Evolutionary conservation across 192 early-diverging fungal genomes (phyloP), one percentile per base, ranked within the genome.

Genomic region (Umbelopsis ramanniana): DNA sequence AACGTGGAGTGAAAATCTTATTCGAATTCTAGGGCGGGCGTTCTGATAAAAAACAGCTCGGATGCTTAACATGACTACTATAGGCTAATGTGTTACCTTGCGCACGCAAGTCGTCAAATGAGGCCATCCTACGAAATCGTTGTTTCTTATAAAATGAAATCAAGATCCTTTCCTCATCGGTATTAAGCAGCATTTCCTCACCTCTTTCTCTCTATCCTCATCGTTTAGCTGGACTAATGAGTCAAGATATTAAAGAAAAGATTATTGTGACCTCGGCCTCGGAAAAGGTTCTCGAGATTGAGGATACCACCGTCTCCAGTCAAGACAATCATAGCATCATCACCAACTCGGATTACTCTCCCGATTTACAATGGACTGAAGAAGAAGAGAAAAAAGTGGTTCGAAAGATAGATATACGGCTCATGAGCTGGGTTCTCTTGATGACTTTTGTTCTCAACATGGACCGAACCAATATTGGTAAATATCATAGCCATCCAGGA

Each of bases 401-500:
- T 33, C 23, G 79, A 24, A 81, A 85, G 54, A 72, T 82, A 22
- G 79, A 80, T 60, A 79, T 73, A 26, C 70, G 76, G 9, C 66
- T 88, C 9, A 89, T 89, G 88, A 80, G 80, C 47, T 89, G 88
- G 73, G 78, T 86, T 46, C 68, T 87, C 12, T 74, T 84, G 33
- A 68, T 89, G 72, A 82, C 73, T 19, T 74, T 74, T 66, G 68
- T 74, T 6, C 48, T 70, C n/a, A 76, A 77, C 53, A 77, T 77
- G 76, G 76, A 77, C 26, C 40, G 76, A 52, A 77, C 76, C 29
- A 77, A 77, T 73, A 73, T 77, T 23, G 72, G 76, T 77, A 77
- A 67, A 70, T 40, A 23, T 3, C 2, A 8, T 24, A n/a, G n/a
- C n/a, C n/a, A n/a, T n/a, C n/a, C n/a, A n/a, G 22, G 26, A 22